Conservation (phyloP, 345 rosid genomes). For the Kernera saxatilis region DNA sequence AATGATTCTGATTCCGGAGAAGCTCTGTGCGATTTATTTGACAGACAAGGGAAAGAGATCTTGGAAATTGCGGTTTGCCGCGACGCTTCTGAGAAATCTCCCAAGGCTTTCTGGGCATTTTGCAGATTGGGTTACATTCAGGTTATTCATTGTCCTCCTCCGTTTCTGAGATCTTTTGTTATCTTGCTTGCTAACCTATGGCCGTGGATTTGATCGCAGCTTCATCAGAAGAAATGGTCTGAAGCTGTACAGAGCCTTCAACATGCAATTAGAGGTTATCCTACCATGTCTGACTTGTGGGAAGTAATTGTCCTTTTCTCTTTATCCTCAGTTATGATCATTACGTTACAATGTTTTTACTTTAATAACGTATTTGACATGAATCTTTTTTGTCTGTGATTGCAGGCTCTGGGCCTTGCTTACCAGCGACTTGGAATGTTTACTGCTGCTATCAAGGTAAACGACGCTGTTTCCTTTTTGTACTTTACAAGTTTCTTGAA, state of each 20-base stretch:
- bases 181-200: neutral
- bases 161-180: neutral
- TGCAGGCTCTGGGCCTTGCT: conserved; percentile 87
- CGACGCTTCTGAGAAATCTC: conserved; percentile 76
- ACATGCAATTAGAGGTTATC: conserved; percentile 91
- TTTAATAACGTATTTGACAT: neutral
- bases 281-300: conserved; percentile 75
- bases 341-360: neutral
- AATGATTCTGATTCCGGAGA: conserved; percentile 78
- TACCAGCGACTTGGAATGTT: conserved; percentile 93
- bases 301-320: conserved; percentile 47
- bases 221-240: conserved; percentile 72
- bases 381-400: neutral
- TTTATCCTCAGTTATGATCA: neutral
- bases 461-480: neutral
- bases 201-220: conserved; percentile 18
- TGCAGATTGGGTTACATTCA: conserved; percentile 76
- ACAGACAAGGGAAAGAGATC: conserved; percentile 58
- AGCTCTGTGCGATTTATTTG: conserved; percentile 74
- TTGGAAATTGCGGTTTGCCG: conserved; percentile 66
- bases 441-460: conserved; percentile 92
- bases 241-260: conserved; percentile 91
- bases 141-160: conserved; percentile 23
- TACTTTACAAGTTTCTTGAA: neutral
- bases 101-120: conserved; percentile 96